Evolutionary conservation across 2,329 filamentous ascomycete genomes (phyloP).

Genomic region (Ilyonectria mors-panacis): DNA sequence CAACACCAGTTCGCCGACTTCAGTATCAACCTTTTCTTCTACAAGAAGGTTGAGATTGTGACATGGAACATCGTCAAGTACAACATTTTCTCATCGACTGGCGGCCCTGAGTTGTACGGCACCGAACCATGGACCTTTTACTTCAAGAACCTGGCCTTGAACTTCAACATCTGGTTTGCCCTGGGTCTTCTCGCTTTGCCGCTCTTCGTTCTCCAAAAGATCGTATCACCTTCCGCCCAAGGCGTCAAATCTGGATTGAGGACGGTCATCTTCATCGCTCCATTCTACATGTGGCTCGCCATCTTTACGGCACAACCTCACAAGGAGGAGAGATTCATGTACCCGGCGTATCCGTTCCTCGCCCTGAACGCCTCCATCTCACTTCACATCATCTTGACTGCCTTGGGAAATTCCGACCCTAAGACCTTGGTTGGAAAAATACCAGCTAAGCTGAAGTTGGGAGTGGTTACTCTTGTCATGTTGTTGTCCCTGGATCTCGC

Average conservation of each 20-base stretch:
- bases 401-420: constrained; percentile 79
- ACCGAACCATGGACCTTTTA: constrained; percentile 99
- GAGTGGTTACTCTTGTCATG: constrained; percentile 72
- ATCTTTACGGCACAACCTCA: constrained; percentile 96
- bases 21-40: constrained; percentile 85
- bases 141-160: constrained; percentile 88
- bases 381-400: constrained; percentile 83
- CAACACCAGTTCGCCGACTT: constrained; percentile 74
- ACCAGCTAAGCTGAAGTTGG: constrained; percentile 81
- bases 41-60: constrained; percentile 82
- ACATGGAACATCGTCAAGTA: constrained; percentile 96
- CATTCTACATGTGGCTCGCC: constrained; percentile 94
- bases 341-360: constrained; percentile 92
- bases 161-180: constrained; percentile 96
- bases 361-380: constrained; percentile 90
- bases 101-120: constrained; percentile 92
- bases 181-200: constrained; percentile 83
- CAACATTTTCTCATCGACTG: constrained; percentile 88
- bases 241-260: constrained; percentile 80
- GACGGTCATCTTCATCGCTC: constrained; percentile 82
- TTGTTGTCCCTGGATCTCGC: constrained; percentile 77
- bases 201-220: constrained; percentile 80
- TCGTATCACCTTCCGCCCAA: constrained; percentile 72
- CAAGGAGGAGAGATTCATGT: constrained; percentile 99
- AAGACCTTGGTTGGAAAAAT: constrained; percentile 79